These are phyloP conservation scores for Limonomyces culmigenus DNA, from an alignment of 1,284 basidiomycete species.

Conservation along the genomic window DNA sequence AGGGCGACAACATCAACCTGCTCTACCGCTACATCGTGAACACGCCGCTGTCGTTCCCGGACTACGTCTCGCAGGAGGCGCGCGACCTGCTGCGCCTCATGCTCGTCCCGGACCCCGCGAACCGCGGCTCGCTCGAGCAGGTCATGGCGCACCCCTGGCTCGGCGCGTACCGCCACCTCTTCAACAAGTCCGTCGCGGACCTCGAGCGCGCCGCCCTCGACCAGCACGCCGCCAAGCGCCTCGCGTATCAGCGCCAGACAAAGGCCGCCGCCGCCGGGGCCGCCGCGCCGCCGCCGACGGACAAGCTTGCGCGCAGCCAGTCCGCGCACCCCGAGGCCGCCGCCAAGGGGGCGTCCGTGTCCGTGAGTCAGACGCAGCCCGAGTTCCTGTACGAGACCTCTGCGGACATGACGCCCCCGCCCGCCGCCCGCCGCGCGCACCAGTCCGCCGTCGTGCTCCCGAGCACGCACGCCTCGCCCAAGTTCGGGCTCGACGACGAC, in stretches of 20 bases:
- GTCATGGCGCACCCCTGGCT: constrained; percentile 84
- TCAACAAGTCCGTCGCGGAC: constrained; percentile 60
- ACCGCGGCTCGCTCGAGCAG: constrained; percentile 53
- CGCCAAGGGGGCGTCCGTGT: constrained; percentile 13
- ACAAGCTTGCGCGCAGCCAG: constrained; percentile 25
- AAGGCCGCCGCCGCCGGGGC: constrained; percentile 13
- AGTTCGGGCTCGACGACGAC: too few species aligned
- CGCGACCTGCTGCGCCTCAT: constrained; percentile 63
- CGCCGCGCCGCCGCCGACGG: constrained; percentile 13
- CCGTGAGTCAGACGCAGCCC: constrained; percentile 14
- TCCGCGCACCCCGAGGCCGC: constrained; percentile 25
- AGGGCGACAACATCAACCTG: constrained; percentile 99
- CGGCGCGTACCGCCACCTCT: constrained; percentile 42
- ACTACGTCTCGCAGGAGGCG: constrained; percentile 74
- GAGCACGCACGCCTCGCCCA: constrained; percentile 11
- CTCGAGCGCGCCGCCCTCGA: constrained; percentile 71
- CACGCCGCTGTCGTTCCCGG: constrained; percentile 88
- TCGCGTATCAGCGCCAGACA: constrained; percentile 68
- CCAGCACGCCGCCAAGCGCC: constrained; percentile 68
- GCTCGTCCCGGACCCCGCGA: constrained; percentile 72
- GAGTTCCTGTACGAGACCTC: constrained; percentile 38
- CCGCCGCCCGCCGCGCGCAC: constrained; percentile 20
- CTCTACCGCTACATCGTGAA: constrained; percentile 98
- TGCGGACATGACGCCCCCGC: constrained; percentile 19
- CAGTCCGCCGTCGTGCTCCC: constrained; percentile 27